Conservation (phyloP, 345 rosid genomes). For the Populus tremula region DNA sequence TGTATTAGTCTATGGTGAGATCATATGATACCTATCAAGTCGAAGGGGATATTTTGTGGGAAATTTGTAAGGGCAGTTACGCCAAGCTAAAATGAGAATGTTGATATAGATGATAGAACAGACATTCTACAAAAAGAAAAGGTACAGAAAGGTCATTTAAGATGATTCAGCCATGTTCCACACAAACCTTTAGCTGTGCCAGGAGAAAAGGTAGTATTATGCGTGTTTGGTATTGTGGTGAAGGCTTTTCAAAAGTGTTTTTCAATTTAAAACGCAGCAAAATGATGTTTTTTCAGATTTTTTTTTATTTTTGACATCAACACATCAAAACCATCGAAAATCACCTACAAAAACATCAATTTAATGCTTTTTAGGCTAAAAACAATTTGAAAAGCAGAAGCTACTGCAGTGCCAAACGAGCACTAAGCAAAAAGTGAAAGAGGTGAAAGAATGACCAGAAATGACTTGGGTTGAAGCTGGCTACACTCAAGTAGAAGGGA, state of each 20-base stretch:
- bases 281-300: no score
- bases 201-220: no score
- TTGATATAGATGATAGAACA: neutral
- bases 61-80: neutral
- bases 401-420: no score
- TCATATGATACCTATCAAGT: neutral
- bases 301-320: no score
- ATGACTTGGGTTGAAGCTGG: neutral
- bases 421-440: neutral
- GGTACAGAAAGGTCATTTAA: neutral
- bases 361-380: no score
- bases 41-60: neutral
- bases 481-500: neutral
- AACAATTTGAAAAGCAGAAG: no score
- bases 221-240: no score
- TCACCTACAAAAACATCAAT: no score
- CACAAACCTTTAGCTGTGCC: neutral
- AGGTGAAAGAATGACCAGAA: neutral
- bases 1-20: neutral
- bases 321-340: no score
- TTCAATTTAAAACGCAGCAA: no score
- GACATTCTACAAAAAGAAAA: neutral
- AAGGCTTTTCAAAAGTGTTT: no score
- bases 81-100: neutral
- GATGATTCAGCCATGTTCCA: neutral